These are phyloP conservation scores for Mycena galericulata DNA, from an alignment of 768 basidiomycete species.

Conservation along the genomic window DNA sequence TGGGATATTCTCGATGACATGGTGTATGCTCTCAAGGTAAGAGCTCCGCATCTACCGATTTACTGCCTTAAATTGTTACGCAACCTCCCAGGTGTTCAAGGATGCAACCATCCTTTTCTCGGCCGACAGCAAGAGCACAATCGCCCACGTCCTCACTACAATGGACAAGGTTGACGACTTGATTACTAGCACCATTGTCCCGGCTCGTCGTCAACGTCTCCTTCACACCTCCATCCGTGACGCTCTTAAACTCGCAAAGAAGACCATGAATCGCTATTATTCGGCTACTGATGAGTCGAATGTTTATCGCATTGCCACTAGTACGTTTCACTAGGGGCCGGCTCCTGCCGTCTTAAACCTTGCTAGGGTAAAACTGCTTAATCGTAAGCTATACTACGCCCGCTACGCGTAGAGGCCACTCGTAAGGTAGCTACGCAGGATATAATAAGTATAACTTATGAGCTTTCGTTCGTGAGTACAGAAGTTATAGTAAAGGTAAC, in stretches of 20 bases:
- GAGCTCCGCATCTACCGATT: too few relatives aligned
- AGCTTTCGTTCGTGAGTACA: too few relatives aligned
- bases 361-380: too few relatives aligned
- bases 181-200: constrained; percentile 19
- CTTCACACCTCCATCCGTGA: not conserved
- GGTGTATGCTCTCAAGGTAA: too few relatives aligned
- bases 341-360: too few relatives aligned
- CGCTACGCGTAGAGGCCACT: too few relatives aligned
- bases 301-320: constrained; percentile 43
- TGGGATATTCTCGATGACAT: constrained; percentile 43
- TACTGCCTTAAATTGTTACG: too few relatives aligned
- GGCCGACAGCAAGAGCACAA: constrained; percentile 23
- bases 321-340: too few relatives aligned
- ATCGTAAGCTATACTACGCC: too few relatives aligned
- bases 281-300: constrained; percentile 36
- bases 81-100: constrained; percentile 44
- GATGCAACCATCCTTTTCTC: constrained; percentile 45
- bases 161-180: constrained; percentile 48
- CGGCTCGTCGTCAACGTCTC: constrained; percentile 27
- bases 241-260: constrained; percentile 36
- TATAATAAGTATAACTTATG: too few relatives aligned
- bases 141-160: constrained; percentile 45
- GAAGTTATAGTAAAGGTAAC: too few relatives aligned
- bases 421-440: too few relatives aligned
- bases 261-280: constrained; percentile 42